phyloP scores from a whole-genome alignment of 108 stramenopile genomes.

The Pseudonitzschia delicatissima region DNA sequence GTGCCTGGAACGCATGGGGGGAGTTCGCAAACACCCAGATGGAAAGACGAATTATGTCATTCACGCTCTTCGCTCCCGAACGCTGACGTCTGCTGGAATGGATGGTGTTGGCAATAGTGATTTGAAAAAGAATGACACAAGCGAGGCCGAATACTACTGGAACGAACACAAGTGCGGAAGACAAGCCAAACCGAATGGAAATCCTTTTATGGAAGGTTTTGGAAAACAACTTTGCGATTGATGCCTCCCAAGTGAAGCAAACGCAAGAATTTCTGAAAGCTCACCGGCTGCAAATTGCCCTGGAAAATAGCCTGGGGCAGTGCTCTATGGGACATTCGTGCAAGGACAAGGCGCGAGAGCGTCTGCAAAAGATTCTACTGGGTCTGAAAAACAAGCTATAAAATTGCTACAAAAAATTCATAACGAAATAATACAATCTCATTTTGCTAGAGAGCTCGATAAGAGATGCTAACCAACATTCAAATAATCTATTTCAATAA shows the following conservation, averaged over 20 bases:
- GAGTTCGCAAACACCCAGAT: background rate
- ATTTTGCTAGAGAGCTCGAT: too few species aligned
- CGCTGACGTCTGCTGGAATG: conserved; percentile 83
- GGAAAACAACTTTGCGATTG: conserved; percentile 17
- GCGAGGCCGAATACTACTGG: background rate
- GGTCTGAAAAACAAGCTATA: too few species aligned
- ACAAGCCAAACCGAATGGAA: background rate
- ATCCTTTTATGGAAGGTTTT: conserved; percentile 14
- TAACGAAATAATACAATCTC: background rate
- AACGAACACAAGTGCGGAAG: background rate
- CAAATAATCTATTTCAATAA: too few species aligned
- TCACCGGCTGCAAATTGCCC: conserved; percentile 29
- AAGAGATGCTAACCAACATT: too few species aligned
- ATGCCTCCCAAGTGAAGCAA: background rate
- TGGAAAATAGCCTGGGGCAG: conserved; percentile 58
- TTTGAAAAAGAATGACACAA: background rate
- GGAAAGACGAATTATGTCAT: conserved; percentile 35
- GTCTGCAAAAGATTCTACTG: conserved; percentile 4
- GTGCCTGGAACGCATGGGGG: conserved; percentile 1
- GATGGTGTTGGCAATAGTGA: conserved; percentile 27
- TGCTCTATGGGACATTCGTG: conserved; percentile 54
- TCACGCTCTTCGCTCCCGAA: conserved; percentile 67
- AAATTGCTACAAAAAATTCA: too few species aligned
- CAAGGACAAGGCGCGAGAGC: conserved; percentile 31
- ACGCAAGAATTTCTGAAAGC: conserved; percentile 22